Base-by-base conservation (phyloP, 2,329 filamentous ascomycete species). In the Aureobasidium sp. region DNA sequence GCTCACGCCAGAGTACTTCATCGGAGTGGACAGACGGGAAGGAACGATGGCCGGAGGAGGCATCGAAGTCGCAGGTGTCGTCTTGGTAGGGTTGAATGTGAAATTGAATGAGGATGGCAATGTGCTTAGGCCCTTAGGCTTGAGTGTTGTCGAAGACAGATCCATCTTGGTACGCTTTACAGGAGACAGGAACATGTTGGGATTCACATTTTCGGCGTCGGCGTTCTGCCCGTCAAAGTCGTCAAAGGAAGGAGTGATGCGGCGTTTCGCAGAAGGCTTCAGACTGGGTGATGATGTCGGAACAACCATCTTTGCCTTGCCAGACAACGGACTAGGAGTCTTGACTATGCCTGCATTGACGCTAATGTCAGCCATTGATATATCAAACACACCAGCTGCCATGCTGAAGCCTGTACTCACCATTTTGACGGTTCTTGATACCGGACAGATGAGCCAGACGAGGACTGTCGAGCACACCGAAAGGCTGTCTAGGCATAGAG, bases 391-490 rank as follows among this genome's bases (percentile, higher is more conserved):
- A 42, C 42, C 45, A 44, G 20, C 29, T 42, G 34, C 25, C 27
- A 37, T 55, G 39, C 34, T 56, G 48, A 49, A 34, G 39, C 63
- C 61, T 45, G 45, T 65, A 59, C 59, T 53, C 78, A 83, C 81
- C 78, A 77, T 83, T 83, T 70, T 92, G 89, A 74, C 86, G 81
- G 74, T 92, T 92, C 80, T 91, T 93, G 56, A 87, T 76, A 75
- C 85, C 90, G 29, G 86, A 87, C 69, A 93, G 78, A 66, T 80
- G 84, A 74, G 90, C 87, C 29, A 92, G 80, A 67, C 89, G 84
- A 62, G 85, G 78, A 68, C 80, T 81, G 71, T 89, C 84, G 61
- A 92, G 80, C 53, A 87, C 87, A 71, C 86, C 89, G 74, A 92
- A 91, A 6, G 89, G 89, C 76, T 90, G 87, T 70, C 89, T 84